Evolutionary conservation across 2,329 filamentous ascomycete genomes (phyloP), one percentile per base, ranked within the genome.

Genomic region (Aureobasidium sp.): DNA sequence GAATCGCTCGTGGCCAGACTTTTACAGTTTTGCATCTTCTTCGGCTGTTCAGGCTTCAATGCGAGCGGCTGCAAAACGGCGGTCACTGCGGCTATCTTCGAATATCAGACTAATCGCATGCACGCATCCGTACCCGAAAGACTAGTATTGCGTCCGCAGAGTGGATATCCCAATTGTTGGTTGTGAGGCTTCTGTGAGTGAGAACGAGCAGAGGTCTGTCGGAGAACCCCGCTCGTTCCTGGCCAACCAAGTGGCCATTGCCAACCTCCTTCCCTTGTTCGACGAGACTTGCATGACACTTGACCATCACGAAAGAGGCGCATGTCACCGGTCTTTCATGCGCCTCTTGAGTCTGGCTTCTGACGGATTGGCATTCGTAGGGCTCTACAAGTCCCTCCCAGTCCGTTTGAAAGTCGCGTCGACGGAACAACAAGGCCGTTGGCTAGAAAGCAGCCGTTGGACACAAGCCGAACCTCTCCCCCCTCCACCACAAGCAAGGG

Each of bases 401-500:
- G 23, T 40, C 45, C 25, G 55, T 50, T 42, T 37, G 38, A 40
- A 47, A 37, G 45, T 38, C 54, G 54, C 54, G 55, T 59, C 45
- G 45, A 45, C 55, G 42, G 54, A 46, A 42, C 45, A 50, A 43
- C 45, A 33, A 42, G 38, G 9, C 43, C 31, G 31, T 37, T 40
- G 38, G 38, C 54, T n/a, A 37, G 21, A 43, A 47, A 57, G 31
- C n/a, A 57, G 8, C 53, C 54, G 54, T 57, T 57, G 43, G 38
- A 57, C 33, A 57, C 43, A 43, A 57, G 42, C 54, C 54, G 54
- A 57, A 46, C 53, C 40, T 33, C 51, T 45, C 31, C 8, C 23
- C 42, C 23, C 54, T 38, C 21, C 54, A 47, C 27, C 38, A 31
- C 27, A 38, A 49, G 55, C 55, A 59, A 59, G 55, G 55, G 55